Percentiles rank a stretch among this genome's conserved stretches.
phyloP scores from a whole-genome alignment of 2,329 filamentous ascomycete genomes.

The Corinectria fuckeliana region DNA sequence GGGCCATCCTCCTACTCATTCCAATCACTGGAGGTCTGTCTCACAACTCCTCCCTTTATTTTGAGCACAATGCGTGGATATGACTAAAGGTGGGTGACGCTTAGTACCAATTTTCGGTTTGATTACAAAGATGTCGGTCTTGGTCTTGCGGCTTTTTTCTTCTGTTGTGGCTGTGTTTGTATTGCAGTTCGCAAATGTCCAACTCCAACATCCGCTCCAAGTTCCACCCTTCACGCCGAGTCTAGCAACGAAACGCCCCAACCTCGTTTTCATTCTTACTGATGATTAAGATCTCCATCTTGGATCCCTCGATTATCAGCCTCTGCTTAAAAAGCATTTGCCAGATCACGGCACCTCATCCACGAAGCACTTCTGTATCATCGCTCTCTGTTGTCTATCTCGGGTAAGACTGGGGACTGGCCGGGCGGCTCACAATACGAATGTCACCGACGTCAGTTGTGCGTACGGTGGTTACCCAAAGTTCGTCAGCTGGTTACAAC shows the following conservation, averaged over 20 bases:
- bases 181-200: no score
- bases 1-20: slow-evolving; percentile 66
- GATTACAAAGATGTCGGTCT: slow-evolving; percentile 76
- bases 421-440: slow-evolving; percentile 71
- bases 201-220: no score
- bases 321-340: slow-evolving; percentile 16
- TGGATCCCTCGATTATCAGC: slow-evolving; percentile 17
- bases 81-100: slow-evolving; percentile 25
- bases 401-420: slow-evolving; percentile 69
- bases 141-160: slow-evolving; percentile 61
- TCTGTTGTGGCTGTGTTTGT: no score
- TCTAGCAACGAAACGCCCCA: no score
- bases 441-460: slow-evolving; percentile 63
- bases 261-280: slow-evolving; percentile 36
- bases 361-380: slow-evolving; percentile 38
- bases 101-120: slow-evolving; percentile 52
- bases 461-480: slow-evolving; percentile 58
- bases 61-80: no score
- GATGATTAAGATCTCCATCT: slow-evolving; percentile 38
- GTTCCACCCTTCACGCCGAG: no score
- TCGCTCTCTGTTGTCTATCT: slow-evolving; percentile 69
- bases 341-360: slow-evolving; percentile 35
- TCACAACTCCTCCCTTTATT: no score
- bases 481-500: slow-evolving; percentile 68
- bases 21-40: slow-evolving; percentile 63